These are phyloP conservation scores for Eremomyces bilateralis DNA, from an alignment of 495 filamentous ascomycete species.

Conservation along the genomic window DNA sequence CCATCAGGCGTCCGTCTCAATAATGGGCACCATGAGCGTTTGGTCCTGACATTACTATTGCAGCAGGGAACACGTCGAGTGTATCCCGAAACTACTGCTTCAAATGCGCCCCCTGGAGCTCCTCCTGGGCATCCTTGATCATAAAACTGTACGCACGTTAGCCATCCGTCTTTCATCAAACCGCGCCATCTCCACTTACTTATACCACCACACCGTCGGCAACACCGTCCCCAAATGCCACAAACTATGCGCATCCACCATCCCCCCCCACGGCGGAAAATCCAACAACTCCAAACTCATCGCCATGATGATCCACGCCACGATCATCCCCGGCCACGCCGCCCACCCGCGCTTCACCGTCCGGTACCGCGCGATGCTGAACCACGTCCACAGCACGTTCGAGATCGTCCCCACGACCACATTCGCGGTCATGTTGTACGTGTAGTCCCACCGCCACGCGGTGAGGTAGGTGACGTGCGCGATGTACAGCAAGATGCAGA, in stretches of 20 bases:
- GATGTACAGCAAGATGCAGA: slow-evolving; percentile 49
- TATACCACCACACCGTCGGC: slow-evolving; percentile 84
- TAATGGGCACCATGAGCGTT: no score
- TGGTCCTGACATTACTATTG: no score
- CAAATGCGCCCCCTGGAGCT: slow-evolving; percentile 18
- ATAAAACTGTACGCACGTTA: slow-evolving; percentile 37
- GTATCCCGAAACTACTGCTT: slow-evolving; percentile 9
- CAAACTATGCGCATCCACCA: slow-evolving; percentile 81
- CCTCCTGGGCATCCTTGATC: slow-evolving; percentile 55
- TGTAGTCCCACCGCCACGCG: slow-evolving; percentile 78
- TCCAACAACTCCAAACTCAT: slow-evolving; percentile 94
- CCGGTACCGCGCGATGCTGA: slow-evolving; percentile 54
- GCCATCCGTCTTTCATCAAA: slow-evolving; percentile 5
- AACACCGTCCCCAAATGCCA: slow-evolving; percentile 90
- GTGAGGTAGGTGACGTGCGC: slow-evolving; percentile 68
- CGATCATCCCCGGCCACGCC: slow-evolving; percentile 78
- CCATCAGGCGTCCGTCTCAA: no score
- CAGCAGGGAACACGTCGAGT: no score
- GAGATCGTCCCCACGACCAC: slow-evolving; percentile 60
- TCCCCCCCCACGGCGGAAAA: slow-evolving; percentile 66
- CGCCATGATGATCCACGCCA: slow-evolving; percentile 73
- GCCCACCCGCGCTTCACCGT: slow-evolving; percentile 53
- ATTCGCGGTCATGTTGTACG: slow-evolving; percentile 94
- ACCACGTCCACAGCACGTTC: slow-evolving; percentile 70
- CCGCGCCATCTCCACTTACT: slow-evolving; percentile 39